Evolutionary conservation across 192 early-diverging fungal species (phyloP).

Genomic region (Entomortierella lignicola): DNA sequence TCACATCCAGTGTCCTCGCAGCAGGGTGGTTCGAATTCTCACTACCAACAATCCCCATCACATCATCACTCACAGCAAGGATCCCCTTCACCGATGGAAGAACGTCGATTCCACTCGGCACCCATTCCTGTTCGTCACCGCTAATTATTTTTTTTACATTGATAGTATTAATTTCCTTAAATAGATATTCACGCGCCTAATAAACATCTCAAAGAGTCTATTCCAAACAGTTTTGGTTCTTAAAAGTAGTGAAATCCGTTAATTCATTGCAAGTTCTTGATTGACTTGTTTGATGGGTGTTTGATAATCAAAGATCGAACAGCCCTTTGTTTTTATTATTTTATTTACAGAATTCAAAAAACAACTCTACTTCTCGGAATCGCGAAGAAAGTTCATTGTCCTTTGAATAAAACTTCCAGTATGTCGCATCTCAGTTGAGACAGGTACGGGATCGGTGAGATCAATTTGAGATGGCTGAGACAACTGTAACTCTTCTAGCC

Average conservation of each 20-base stretch:
- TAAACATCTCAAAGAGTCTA: no score
- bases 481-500: constrained; percentile 23
- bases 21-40: constrained; percentile 14
- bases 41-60: constrained; percentile 15
- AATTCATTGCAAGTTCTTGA: no score
- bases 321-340: background rate
- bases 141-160: background rate
- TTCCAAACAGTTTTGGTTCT: no score
- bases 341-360: no score
- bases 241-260: no score
- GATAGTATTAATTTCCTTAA: no score
- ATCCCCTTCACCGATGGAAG: constrained; percentile 27
- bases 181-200: no score
- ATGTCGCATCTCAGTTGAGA: background rate
- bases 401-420: constrained; percentile 4
- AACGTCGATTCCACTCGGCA: constrained; percentile 49
- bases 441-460: constrained; percentile 8
- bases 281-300: no score
- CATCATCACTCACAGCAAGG: constrained; percentile 18
- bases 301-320: no score
- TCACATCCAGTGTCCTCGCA: constrained; percentile 11
- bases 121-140: constrained; percentile 49
- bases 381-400: constrained; percentile 17
- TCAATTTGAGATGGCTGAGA: constrained; percentile 34
- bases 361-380: background rate